phyloP scores from a whole-genome alignment of 768 basidiomycete species.

The Clavaria fumosa region DNA sequence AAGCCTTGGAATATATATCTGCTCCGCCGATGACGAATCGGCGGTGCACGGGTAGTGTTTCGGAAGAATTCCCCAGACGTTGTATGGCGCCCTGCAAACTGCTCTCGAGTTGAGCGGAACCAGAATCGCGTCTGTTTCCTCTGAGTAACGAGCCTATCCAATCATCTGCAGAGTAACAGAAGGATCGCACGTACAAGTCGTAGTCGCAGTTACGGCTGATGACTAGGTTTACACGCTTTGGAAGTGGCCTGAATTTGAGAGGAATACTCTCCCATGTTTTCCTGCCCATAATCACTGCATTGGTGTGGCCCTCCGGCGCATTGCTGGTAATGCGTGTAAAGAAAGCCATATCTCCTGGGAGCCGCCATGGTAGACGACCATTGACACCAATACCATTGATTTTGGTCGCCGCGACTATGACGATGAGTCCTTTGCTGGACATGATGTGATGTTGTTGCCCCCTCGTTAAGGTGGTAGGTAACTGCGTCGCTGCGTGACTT shows the following conservation, averaged over 20 bases:
- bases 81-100: constrained; percentile 1
- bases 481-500: too few relatives aligned
- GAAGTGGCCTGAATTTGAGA: constrained; percentile 62
- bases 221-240: constrained; percentile 63
- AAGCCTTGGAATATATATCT: constrained; percentile 58
- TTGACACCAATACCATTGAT: constrained; percentile 77
- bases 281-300: constrained; percentile 88
- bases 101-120: background rate
- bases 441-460: too few relatives aligned
- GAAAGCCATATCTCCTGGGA: constrained; percentile 82
- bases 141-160: background rate
- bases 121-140: background rate
- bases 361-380: constrained; percentile 71
- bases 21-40: constrained; percentile 90
- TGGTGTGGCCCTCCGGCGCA: constrained; percentile 38
- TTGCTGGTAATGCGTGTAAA: constrained; percentile 68
- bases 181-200: too few relatives aligned
- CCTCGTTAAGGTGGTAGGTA: too few relatives aligned
- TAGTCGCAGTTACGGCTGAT: constrained; percentile 28
- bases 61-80: constrained; percentile 22
- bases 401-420: constrained; percentile 87
- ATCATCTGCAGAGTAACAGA: too few relatives aligned
- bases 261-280: constrained; percentile 99
- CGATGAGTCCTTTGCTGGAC: constrained; percentile 63
- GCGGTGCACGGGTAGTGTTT: constrained; percentile 34